These are phyloP conservation scores for Ceratocystis cubensis DNA, from an alignment of 2,329 filamentous ascomycete species.

Conservation along the genomic window DNA sequence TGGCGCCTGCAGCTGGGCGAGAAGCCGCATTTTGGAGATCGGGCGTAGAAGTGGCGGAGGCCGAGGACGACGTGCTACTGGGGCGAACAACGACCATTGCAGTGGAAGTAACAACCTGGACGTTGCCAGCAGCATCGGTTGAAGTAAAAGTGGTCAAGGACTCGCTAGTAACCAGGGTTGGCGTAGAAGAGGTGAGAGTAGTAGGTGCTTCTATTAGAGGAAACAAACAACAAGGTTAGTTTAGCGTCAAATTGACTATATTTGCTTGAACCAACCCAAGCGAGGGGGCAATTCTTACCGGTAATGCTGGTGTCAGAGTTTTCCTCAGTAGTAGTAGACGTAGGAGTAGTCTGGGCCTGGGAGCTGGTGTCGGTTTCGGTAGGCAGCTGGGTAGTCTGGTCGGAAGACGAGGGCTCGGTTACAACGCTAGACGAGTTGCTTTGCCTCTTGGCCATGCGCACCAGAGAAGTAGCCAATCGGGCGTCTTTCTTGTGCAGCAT, in stretches of 20 bases:
- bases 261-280: constrained; percentile 4
- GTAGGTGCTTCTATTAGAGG: constrained; percentile 22
- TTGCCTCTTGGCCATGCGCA: constrained; percentile 51
- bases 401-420: constrained; percentile 22
- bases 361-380: constrained; percentile 15
- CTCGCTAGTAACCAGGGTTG: constrained; percentile 26
- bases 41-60: constrained; percentile 26
- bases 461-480: constrained; percentile 47
- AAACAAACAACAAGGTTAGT: constrained; percentile 25
- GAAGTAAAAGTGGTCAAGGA: constrained; percentile 35
- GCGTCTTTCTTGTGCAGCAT: constrained; percentile 49
- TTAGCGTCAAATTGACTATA: constrained; percentile 18
- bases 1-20: constrained; percentile 22
- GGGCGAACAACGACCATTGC: constrained; percentile 37
- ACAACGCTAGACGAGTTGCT: constrained; percentile 31
- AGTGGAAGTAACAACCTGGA: constrained; percentile 38
- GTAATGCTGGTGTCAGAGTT: constrained; percentile 22
- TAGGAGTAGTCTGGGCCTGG: constrained; percentile 16
- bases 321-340: constrained; percentile 26
- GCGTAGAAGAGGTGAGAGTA: constrained; percentile 27
- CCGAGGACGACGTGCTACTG: constrained; percentile 23
- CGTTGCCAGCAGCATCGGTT: constrained; percentile 34
- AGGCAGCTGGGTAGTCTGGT: constrained; percentile 14
- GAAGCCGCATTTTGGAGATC: constrained; percentile 30
- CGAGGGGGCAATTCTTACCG: constrained; percentile 9